These are phyloP conservation scores for Fraxinus xanthoxyloides DNA, from an alignment of 305 asterid species.

Conservation along the genomic window DNA sequence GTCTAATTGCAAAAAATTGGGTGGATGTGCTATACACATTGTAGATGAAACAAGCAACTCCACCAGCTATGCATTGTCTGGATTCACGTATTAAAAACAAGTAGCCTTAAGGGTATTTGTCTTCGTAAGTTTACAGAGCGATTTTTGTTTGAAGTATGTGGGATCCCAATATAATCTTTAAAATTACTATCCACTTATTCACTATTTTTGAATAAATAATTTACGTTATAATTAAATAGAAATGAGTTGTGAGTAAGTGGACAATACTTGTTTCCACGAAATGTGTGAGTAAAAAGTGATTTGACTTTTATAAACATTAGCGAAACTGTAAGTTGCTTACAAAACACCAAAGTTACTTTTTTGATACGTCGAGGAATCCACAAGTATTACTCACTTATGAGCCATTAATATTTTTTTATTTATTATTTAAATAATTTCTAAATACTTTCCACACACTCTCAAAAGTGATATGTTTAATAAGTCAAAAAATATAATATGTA, in stretches of 20 bases:
- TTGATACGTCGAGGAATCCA: not conserved
- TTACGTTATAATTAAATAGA: no score
- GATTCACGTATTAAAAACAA: constrained; percentile 14
- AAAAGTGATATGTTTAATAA: not conserved
- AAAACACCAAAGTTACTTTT: not conserved
- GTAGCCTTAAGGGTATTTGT: constrained; percentile 26
- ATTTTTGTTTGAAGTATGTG: not conserved
- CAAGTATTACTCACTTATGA: no score
- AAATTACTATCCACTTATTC: not conserved
- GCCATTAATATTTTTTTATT: not conserved
- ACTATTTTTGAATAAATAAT: no score
- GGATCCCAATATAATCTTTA: constrained; percentile 19
- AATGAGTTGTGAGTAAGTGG: not conserved
- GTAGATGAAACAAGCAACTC: constrained; percentile 23
- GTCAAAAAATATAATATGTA: not conserved
- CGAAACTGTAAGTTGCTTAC: no score
- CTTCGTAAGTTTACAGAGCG: constrained; percentile 15
- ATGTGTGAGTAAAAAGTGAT: not conserved
- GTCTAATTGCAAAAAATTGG: not conserved
- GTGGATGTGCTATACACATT: not conserved
- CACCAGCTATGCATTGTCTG: constrained; percentile 28
- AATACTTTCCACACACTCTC: not conserved
- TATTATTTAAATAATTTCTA: no score
- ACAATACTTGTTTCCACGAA: no score
- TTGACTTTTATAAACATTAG: not conserved